These are phyloP conservation scores for Boechera retrofracta DNA, from an alignment of 345 rosid genomes.

Conservation along the genomic window DNA sequence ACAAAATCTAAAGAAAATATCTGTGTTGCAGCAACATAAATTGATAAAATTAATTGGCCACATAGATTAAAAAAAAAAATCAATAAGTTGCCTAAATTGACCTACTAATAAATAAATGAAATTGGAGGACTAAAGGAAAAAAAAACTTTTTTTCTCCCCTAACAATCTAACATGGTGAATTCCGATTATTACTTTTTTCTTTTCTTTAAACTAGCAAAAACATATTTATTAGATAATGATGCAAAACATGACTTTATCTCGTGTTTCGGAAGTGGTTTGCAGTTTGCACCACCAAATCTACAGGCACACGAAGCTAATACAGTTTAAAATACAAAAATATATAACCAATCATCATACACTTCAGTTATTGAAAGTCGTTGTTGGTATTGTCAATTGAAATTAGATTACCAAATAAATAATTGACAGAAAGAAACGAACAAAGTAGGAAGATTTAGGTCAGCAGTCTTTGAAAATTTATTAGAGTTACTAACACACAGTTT, in stretches of 20 bases:
- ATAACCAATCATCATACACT: neutral
- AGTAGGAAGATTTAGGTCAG: constrained; percentile 26
- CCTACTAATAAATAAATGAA: neutral
- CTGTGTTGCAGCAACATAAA: neutral
- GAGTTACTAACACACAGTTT: constrained; percentile 7
- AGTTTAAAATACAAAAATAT: neutral
- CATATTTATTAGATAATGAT: neutral
- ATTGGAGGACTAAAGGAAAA: too few species aligned
- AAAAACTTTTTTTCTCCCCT: too few species aligned
- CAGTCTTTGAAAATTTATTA: constrained; percentile 5
- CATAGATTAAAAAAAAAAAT: neutral
- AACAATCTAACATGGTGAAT: neutral
- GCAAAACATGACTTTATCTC: neutral
- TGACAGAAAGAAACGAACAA: constrained; percentile 1
- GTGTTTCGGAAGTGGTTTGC: neutral
- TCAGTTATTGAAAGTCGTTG: neutral
- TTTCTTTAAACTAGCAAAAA: neutral
- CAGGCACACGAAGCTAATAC: neutral
- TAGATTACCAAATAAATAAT: neutral
- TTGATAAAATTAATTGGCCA: neutral
- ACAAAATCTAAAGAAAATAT: constrained; percentile 5
- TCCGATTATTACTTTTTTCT: neutral
- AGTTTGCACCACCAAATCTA: neutral
- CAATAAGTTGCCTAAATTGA: neutral
- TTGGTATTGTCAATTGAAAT: neutral